Evolutionary conservation across 2,329 filamentous ascomycete species (phyloP), one percentile per base, ranked within the genome.

Genomic region (Ceratocystis alfenasii): DNA sequence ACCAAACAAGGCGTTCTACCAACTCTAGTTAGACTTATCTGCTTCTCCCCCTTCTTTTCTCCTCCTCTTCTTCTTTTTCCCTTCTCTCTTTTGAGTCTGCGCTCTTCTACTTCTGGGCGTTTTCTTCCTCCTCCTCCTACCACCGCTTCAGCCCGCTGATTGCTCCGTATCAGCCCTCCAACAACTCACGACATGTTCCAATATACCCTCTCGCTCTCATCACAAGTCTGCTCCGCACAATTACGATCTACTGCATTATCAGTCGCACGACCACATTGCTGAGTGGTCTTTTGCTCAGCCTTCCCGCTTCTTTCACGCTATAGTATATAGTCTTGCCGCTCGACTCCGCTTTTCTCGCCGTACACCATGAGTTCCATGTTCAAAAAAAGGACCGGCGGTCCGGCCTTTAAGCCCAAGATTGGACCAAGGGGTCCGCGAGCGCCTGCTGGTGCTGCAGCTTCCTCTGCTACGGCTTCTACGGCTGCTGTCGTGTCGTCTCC

Each of bases 321-420:
- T 22, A n/a, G 10, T 60, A 44, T 46, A 12, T 12, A 22, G 28
- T n/a, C 36, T 61, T 22, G 8, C 20, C 25, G 50, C 20, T 53
- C 30, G 12, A 30, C 41, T 50, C 17, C 20, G n/a, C 62, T 50
- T n/a, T 15, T 30, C 41, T 20, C 45, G 5, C 62, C 17, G 15
- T 28, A 12, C 76, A 79, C 76, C 70, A 87, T 88, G 79, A 84
- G 81, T 76, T 82, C 80, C 68, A 87, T 87, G 76, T 80, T 87
- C 74, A 88, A 88, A 76, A 88, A 89, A 75, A 78, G 80, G 70
- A 80, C 78, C 72, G 63, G 30, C 59, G 79, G 80, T 70, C 76
- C 80, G 67, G 79, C 79, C 76, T 89, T 90, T 77, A 88, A 88
- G 73, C 87, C 87, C 57, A 90, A 88, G 76, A 82, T 83, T 69